Conservation (phyloP, 2,329 filamentous ascomycete species). For the Zasmidium cellare region DNA sequence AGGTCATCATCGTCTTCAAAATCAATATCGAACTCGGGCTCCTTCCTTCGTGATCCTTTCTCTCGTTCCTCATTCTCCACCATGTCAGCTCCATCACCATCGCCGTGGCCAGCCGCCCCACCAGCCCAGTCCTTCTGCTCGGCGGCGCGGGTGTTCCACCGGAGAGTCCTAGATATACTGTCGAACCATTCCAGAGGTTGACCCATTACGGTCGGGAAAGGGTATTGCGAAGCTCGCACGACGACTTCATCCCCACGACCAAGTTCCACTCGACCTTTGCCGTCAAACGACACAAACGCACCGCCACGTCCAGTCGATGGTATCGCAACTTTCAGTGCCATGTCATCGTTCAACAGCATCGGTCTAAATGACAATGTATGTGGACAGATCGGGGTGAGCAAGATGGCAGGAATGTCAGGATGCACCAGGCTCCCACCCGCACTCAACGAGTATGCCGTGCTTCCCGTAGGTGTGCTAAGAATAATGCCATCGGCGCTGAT, state of each 20-base stretch:
- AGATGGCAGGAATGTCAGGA: slow-evolving; percentile 93
- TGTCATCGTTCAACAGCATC: slow-evolving; percentile 95
- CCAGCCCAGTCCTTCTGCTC: slow-evolving; percentile 80
- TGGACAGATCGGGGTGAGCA: slow-evolving; percentile 95
- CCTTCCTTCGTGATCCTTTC: slow-evolving; percentile 38
- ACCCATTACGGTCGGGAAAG: slow-evolving; percentile 92
- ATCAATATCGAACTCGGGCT: slow-evolving; percentile 88
- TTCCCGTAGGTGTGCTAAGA: slow-evolving; percentile 89
- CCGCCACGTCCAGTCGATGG: slow-evolving; percentile 84
- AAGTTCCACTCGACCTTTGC: slow-evolving; percentile 92
- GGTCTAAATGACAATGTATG: slow-evolving; percentile 96
- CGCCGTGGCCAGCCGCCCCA: slow-evolving; percentile 55
- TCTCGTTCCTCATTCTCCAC: slow-evolving; percentile 42
- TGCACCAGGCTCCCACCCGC: slow-evolving; percentile 94
- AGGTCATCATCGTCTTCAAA: slow-evolving; percentile 64
- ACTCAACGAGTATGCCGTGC: slow-evolving; percentile 91
- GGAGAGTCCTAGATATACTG: slow-evolving; percentile 83
- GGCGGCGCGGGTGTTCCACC: slow-evolving; percentile 93
- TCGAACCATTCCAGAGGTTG: slow-evolving; percentile 95
- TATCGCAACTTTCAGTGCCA: slow-evolving; percentile 85
- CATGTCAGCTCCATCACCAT: slow-evolving; percentile 34
- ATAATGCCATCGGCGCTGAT: slow-evolving; percentile 97
- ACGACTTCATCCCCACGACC: slow-evolving; percentile 93
- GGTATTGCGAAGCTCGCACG: slow-evolving; percentile 92
- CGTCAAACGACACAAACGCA: slow-evolving; percentile 96